A percentile compares a stretch with the other conserved stretches of the same genome.
These are phyloP conservation scores for Coprinellus aureogranulatus DNA, from an alignment of 768 basidiomycete genomes.

Conservation along the genomic window DNA sequence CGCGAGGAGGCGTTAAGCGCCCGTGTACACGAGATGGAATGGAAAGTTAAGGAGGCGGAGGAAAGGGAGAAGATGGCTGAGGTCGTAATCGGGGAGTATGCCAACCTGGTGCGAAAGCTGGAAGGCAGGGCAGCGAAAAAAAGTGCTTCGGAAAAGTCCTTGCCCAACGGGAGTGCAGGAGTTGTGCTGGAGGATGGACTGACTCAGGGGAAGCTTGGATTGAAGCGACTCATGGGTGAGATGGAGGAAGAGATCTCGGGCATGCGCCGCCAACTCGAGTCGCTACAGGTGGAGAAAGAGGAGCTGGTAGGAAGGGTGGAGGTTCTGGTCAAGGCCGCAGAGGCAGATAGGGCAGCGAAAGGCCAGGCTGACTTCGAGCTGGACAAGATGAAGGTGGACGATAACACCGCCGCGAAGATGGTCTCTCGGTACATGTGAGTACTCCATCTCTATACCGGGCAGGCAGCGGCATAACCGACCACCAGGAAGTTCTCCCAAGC, in stretches of 20 bases:
- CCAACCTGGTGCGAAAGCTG: slow-evolving; percentile 65
- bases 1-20: slow-evolving; percentile 52
- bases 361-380: slow-evolving; percentile 49
- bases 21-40: slow-evolving; percentile 49
- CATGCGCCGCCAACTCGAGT: slow-evolving; percentile 41
- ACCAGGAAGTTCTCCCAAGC: slow-evolving; percentile 81
- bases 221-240: slow-evolving; percentile 49
- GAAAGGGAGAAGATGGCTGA: slow-evolving; percentile 62
- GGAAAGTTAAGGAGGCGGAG: slow-evolving; percentile 45
- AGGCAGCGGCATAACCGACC: background rate
- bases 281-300: slow-evolving; percentile 45
- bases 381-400: slow-evolving; percentile 57
- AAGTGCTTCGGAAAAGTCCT: slow-evolving; percentile 6
- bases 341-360: slow-evolving; percentile 44
- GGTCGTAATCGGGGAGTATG: slow-evolving; percentile 68
- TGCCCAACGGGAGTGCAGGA: background rate
- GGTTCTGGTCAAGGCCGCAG: slow-evolving; percentile 42
- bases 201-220: slow-evolving; percentile 44
- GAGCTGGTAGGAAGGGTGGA: slow-evolving; percentile 40
- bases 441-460: background rate
- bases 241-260: slow-evolving; percentile 47
- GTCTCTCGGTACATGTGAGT: slow-evolving; percentile 79
- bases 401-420: slow-evolving; percentile 77
- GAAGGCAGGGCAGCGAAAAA: slow-evolving; percentile 39
- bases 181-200: slow-evolving; percentile 20